A percentile compares a stretch with the other conserved stretches of the same genome.
Evolutionary conservation across 75 land plant genomes (phyloP).

Genomic region (Azolla pinnata): DNA sequence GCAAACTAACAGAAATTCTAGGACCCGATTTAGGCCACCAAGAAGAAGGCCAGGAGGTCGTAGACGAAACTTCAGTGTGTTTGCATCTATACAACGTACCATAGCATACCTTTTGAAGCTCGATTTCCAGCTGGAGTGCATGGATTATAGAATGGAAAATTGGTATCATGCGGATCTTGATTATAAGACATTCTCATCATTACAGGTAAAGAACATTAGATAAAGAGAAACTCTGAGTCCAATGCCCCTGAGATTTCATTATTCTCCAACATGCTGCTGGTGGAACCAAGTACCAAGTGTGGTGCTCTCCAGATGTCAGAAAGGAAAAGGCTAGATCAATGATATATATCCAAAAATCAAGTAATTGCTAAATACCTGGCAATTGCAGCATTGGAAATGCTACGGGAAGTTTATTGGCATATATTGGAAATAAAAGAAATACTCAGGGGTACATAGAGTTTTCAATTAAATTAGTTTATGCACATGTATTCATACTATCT

Average conservation of each 20-base stretch:
- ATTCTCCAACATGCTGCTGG: not conserved
- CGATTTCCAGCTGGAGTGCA: slow-evolving; percentile 90
- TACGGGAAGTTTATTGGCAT: no score
- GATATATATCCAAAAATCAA: no score
- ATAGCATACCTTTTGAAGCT: slow-evolving; percentile 58
- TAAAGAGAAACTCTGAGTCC: no score
- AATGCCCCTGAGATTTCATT: not conserved
- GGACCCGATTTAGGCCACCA: slow-evolving; percentile 30
- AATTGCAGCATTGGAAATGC: no score
- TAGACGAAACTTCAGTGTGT: slow-evolving; percentile 47
- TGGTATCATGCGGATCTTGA: slow-evolving; percentile 98
- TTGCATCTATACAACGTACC: slow-evolving; percentile 62
- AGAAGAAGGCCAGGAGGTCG: slow-evolving; percentile 51
- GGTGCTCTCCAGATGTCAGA: no score
- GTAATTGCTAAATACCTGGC: no score
- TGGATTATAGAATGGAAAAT: slow-evolving; percentile 71
- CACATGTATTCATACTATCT: not conserved
- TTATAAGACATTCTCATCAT: slow-evolving; percentile 58
- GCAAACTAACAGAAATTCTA: slow-evolving; percentile 41
- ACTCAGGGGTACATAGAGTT: no score
- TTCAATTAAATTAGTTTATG: not conserved
- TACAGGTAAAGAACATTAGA: no score
- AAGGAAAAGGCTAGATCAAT: no score
- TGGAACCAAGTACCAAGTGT: no score
- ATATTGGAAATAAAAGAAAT: no score